Evolutionary conservation across 2,329 filamentous ascomycete genomes (phyloP), one percentile per base, ranked within the genome.

Genomic region (Verticillium tricorpus): DNA sequence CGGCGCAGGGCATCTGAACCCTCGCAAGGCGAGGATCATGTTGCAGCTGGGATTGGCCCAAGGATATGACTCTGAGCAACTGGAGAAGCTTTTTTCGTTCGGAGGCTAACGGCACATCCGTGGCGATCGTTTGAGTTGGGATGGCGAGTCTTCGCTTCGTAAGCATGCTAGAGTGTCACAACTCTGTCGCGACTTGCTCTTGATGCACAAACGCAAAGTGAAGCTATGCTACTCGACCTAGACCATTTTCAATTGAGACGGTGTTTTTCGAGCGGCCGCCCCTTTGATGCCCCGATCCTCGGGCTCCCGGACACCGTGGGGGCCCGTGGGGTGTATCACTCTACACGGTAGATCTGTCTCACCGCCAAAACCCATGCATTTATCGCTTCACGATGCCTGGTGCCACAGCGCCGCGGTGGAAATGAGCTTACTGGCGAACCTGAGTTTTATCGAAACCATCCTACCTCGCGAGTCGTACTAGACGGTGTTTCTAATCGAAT

Each of bases 21-120:
- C 84, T 3, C 78, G 82, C 66, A 85, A 86, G 71, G 78, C 81
- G 34, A 77, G 82, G 52, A 78, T 86, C 25, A 70, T 85, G 70
- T 70, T 86, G 64, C 77, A 80, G 68, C 71, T 80, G 17, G 76
- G 73, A 57, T 70, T 70, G 57, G 52, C 64, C 32, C 40, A 58
- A 1, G 60, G 60, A 9, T 64, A 62, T 35, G 32, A 17, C 6
- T 62, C 64, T 1, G 58, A 59, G 59, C 60, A 65, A 58, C 60
- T 65, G 14, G 56, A 50, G 50, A 60, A 40, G 15, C 58, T 65
- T 17, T 65, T 65, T 60, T 62, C 54, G 39, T 64, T 60, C 28
- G 62, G n/a, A 17, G 17, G 17, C 15, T 45, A 22, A 17, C 6
- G n/a, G 17, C 14, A 9, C 39, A 19, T 19, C 37, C 12, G 17